Evolutionary conservation across 352 stramenopile species (phyloP), one percentile per base, ranked within the genome.

Genomic region (Globisporangium cederbergense): DNA sequence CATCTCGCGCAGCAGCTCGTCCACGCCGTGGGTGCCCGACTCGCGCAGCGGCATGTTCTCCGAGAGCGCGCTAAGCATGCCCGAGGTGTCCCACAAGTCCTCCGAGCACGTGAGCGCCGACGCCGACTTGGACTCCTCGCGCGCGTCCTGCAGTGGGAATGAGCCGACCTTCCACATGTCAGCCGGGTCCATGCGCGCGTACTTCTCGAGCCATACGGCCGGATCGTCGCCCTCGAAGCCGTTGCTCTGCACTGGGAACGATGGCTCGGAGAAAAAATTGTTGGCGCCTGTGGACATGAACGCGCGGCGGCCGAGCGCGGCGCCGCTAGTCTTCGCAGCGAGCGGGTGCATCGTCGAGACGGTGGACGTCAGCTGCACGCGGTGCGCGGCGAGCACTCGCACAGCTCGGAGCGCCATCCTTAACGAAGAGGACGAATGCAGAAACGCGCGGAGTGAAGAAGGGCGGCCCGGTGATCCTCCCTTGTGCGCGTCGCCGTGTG

Each of bases 141-240:
- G 55, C n/a, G 53, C 57, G 58, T 77, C 72, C 58, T 78, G 71
- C 50, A 92, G 34, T 6, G 83, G 83, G 70, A 93, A 93, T 20
- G 74, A 83, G 9, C 86, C 86, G 36, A 95, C 77, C 60, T 83
- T 81, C 86, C 86, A 95, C 73, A 95, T 73, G 49, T 86, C 74
- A 18, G 81, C 71, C 34, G 74, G 74, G 65, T 91, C 83, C 34
- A 74, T 65, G 18, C 79, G 86, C 58, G 72, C 66, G 64, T 90
- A 91, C 70, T 91, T 85, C 46, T 75, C 57, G 36, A 86, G 68
- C 80, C 78, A 87, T 60, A 78, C 61, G 20, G 75, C 61, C 49
- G 76, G 68, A 72, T 92, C 79, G 32, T 88, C 75, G 36, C 63
- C 66, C 50, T 71, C 70, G 16, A 68, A 47, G 46, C 54, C 56